Conservation (phyloP, 2,329 filamentous ascomycete genomes). For the Colletotrichum spinosum region DNA sequence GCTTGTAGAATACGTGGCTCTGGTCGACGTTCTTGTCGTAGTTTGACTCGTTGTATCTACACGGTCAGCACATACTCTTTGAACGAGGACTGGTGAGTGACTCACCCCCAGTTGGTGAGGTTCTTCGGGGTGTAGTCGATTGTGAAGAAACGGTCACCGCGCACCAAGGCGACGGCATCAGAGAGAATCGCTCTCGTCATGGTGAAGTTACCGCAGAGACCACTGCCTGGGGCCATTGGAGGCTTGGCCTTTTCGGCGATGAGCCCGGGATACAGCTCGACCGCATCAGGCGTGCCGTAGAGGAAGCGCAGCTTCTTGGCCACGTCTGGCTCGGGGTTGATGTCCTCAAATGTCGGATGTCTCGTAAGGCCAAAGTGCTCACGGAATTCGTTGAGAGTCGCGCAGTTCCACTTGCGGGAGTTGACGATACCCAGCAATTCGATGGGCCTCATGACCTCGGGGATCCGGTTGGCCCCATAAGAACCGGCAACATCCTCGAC, state of each 20-base stretch:
- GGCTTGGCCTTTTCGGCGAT: constrained; percentile 57
- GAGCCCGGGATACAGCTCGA: constrained; percentile 70
- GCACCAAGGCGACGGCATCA: constrained; percentile 71
- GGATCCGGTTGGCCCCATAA: constrained; percentile 66
- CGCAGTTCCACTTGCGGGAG: constrained; percentile 67
- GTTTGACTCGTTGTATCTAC: constrained; percentile 57
- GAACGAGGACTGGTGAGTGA: background rate
- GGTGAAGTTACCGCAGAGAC: constrained; percentile 59
- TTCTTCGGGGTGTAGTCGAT: constrained; percentile 68
- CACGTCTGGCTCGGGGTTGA: constrained; percentile 66
- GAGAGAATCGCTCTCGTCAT: constrained; percentile 67
- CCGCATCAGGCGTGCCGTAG: constrained; percentile 70
- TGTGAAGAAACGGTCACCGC: constrained; percentile 75
- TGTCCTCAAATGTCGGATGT: constrained; percentile 68
- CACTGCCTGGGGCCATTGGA: constrained; percentile 58
- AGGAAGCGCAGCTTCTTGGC: constrained; percentile 62
- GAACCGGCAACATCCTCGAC: constrained; percentile 63
- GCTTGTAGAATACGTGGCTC: constrained; percentile 75
- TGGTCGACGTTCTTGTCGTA: constrained; percentile 70
- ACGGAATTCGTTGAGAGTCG: constrained; percentile 72
- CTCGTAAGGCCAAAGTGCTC: constrained; percentile 69
- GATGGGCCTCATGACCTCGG: constrained; percentile 65
- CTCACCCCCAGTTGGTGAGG: constrained; percentile 75
- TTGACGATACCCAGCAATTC: constrained; percentile 72
- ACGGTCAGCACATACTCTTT: background rate